Conservation (phyloP, 1,284 basidiomycete genomes). For the Sutorius eximius region DNA sequence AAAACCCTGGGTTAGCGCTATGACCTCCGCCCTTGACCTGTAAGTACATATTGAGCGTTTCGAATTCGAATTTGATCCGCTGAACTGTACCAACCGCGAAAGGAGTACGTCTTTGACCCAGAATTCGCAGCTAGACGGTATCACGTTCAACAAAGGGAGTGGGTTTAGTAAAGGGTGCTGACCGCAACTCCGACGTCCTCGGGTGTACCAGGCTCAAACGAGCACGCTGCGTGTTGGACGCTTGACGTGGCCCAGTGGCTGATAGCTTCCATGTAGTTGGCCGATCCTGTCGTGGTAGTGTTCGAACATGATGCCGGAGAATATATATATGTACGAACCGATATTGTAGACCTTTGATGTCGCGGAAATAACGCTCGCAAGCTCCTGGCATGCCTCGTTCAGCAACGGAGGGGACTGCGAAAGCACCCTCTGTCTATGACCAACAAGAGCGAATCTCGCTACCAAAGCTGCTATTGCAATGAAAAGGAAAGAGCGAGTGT, state of each 20-base stretch:
- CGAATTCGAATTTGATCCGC: background rate
- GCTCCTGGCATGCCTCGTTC: background rate
- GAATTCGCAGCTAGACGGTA: background rate
- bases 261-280: background rate
- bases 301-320: background rate
- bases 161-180: background rate
- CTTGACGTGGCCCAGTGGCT: background rate
- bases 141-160: background rate
- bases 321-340: background rate
- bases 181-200: background rate
- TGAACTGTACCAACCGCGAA: background rate
- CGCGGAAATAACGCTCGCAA: background rate
- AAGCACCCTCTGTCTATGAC: background rate
- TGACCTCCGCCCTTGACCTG: background rate
- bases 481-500: background rate
- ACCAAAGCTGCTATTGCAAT: background rate
- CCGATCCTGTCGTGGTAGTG: background rate
- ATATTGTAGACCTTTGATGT: background rate
- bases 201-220: background rate
- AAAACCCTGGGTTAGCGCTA: background rate
- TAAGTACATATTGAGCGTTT: background rate
- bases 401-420: background rate
- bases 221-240: background rate
- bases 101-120: background rate
- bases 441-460: background rate